These are phyloP conservation scores for Xerocomus spinulosus DNA, from an alignment of 768 basidiomycete species.

Conservation along the genomic window DNA sequence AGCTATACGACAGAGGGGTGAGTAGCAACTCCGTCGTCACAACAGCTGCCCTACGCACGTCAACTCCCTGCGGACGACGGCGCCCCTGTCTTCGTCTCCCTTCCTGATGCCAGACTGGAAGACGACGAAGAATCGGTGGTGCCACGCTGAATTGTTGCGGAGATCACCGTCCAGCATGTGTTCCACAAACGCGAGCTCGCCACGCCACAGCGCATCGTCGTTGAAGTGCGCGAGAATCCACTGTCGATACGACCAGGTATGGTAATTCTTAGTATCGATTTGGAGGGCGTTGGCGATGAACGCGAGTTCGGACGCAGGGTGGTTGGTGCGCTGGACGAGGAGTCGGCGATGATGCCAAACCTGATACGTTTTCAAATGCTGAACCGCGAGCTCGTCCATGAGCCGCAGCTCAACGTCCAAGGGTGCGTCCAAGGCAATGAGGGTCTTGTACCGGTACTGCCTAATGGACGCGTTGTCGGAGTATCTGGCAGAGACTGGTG, in stretches of 20 bases:
- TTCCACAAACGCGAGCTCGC: conserved; percentile 75
- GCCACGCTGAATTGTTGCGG: conserved; percentile 97
- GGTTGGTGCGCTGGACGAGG: conserved; percentile 53
- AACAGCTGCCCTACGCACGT: conserved; percentile 48
- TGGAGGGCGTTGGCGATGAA: conserved; percentile 74
- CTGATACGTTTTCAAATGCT: conserved; percentile 92
- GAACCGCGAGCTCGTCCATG: conserved; percentile 83
- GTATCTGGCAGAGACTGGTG: not conserved
- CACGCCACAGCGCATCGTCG: conserved; percentile 62
- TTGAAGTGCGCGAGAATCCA: conserved; percentile 89
- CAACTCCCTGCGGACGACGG: conserved; percentile 64
- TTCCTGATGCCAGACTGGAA: conserved; percentile 60
- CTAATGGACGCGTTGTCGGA: conserved; percentile 36
- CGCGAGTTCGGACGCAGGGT: conserved; percentile 62
- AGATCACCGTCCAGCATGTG: conserved; percentile 68
- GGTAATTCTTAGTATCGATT: conserved; percentile 92
- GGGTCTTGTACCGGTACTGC: conserved; percentile 93
- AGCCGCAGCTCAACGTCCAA: conserved; percentile 75
- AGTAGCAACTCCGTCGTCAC: not conserved
- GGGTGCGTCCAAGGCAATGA: conserved; percentile 60
- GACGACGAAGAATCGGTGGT: conserved; percentile 88
- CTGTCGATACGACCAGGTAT: conserved; percentile 98
- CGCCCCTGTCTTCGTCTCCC: conserved; percentile 58
- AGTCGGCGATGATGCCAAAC: conserved; percentile 94
- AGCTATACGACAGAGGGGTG: conserved; percentile 41